These are phyloP conservation scores for Colletotrichum chlorophyti DNA, from an alignment of 2,329 filamentous ascomycete genomes.

Conservation along the genomic window DNA sequence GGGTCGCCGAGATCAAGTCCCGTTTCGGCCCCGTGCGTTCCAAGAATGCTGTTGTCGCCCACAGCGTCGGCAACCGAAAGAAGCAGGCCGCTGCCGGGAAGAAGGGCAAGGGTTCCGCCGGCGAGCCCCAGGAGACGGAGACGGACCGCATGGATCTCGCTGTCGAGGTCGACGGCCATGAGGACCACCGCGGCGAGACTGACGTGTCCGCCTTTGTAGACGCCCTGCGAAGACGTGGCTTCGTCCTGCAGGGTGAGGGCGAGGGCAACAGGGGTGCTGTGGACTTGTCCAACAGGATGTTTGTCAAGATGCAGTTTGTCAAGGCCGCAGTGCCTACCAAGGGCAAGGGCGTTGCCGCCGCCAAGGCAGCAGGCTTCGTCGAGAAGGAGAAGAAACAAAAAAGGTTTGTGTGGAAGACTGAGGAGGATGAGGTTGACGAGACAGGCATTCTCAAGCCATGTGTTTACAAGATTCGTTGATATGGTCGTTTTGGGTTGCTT, in stretches of 20 bases:
- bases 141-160: constrained; percentile 63
- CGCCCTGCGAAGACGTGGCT: constrained; percentile 80
- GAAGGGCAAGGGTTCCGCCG: constrained; percentile 50
- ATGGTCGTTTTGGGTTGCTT: background rate
- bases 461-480: constrained; percentile 87
- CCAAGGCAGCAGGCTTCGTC: constrained; percentile 63
- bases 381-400: constrained; percentile 53
- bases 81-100: constrained; percentile 50
- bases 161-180: constrained; percentile 74
- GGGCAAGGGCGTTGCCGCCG: constrained; percentile 71
- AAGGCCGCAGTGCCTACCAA: constrained; percentile 79
- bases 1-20: constrained; percentile 96
- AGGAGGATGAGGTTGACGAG: constrained; percentile 65
- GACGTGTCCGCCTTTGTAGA: constrained; percentile 89
- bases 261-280: constrained; percentile 58
- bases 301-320: constrained; percentile 94
- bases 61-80: constrained; percentile 75
- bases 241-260: constrained; percentile 74
- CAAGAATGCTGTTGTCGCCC: constrained; percentile 58
- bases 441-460: constrained; percentile 83
- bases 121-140: constrained; percentile 46
- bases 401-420: constrained; percentile 66
- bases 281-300: constrained; percentile 95
- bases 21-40: constrained; percentile 68
- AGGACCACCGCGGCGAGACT: constrained; percentile 73